Evolutionary conservation across 148 eudicot species (phyloP), one percentile per base, ranked within the genome.

Genomic region (Vaccinium corymbosum): DNA sequence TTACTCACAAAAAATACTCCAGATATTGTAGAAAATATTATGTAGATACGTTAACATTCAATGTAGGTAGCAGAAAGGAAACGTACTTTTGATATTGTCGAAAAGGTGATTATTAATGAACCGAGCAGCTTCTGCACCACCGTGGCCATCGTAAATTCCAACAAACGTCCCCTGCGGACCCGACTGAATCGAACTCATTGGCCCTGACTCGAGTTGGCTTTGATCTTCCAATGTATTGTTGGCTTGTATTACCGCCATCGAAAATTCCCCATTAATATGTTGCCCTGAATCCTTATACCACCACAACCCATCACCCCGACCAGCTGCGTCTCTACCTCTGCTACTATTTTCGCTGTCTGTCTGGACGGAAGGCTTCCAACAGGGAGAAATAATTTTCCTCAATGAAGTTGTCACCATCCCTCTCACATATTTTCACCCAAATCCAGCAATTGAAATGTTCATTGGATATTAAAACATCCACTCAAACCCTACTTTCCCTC

Each of bases 141-240:
- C 98, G 87, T 94, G 98, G 56, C 98, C 98, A 83, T 94, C 98
- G 76, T 94, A 94, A 53, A 94, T 78, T 42, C 98, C 98, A 9
- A 93, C 91, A 81, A 95, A 95, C 48, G 98, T 95, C 56, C 98
- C 95, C 3, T 89, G 88, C 68, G 94, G 94, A 49, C 94, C 92
- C 0, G 82, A 80, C 27, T 90, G 93, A 48, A 61, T 74, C 6
- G 83, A 86, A 86, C 94, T 89, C 91, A 95, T 73, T 8, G 92
- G 85, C 62, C 98, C 98, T 5, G 98, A 95, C 83, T 92, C 95
- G 3, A 95, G 85, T 76, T 92, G 97, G 88, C 92, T 91, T 51
- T 92, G 91, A 89, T 95, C 98, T 83, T 95, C 98, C 74, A 95
- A 70, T 38, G 89, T 62, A 70, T 84, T 90, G 84, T 95, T 95